Base-by-base conservation (phyloP, 768 basidiomycete genomes). In the Myochromella boudieri region DNA sequence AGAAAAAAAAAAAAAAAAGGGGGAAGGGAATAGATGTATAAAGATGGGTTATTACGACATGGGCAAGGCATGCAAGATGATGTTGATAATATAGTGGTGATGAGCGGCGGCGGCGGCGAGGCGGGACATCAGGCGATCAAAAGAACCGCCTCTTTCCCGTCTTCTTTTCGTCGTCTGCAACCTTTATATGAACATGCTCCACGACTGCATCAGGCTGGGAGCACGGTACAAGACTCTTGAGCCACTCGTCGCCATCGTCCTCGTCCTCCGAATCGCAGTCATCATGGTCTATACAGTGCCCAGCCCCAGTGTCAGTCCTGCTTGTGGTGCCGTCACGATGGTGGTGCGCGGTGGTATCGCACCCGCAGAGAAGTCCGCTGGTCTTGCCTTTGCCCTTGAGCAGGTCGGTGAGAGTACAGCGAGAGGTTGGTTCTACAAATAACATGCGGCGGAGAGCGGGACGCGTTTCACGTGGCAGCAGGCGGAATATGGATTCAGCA, bases 401-500 rank as follows among this genome's bases (percentile, higher is more conserved):
- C 39, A 99, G 68, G 63, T 97, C 93, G 9, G 91, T 88, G 46
- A 99, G 79, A 22, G 97, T 97, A 63, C 93, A 95, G 31, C 97
- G 84, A 38, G 85, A 81, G 14, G 78, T 71, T 3, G 95, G 91
- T 60, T 98, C 95, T 38, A 97, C 81, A 57, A 82, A 85, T 56
- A 99, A 74, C 97, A 99, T 99, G 44, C 94, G 81, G 48, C 92
- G 87, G 49, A 99, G 77, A 11, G 89, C 91, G 6, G 85, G 78
- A 31, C 97, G 81, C 11, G 92, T 84, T 69, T 99, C 95, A 44
- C 97, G 85, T 1, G 97, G 97, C 18, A 99, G 77, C 8, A 98
- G 76, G 15, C 95, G 84, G 76, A 99, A 98, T 60, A 99, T 97
- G 6, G 92, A 94, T 64, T 98, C 95, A 21, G 91, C 84, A 15